phyloP scores from a whole-genome alignment of 106 monocot genomes.

The Allium sativum region DNA sequence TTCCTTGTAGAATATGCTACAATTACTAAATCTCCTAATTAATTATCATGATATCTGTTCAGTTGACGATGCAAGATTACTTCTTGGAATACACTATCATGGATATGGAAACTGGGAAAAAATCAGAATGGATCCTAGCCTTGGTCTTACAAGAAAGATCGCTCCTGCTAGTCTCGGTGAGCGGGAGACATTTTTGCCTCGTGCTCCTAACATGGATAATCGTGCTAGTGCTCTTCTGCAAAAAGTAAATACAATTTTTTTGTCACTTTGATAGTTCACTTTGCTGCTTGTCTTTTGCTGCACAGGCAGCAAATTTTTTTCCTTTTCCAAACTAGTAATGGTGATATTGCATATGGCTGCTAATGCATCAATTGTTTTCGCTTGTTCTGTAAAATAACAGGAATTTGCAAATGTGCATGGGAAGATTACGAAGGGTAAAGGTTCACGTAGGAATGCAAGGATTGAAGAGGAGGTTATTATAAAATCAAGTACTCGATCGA shows the following conservation, averaged over 20 bases:
- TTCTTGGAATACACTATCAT: conserved; percentile 90
- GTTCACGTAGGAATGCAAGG: conserved; percentile 33
- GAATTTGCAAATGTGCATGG: conserved; percentile 69
- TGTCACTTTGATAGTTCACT: no score
- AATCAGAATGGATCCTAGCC: conserved; percentile 76
- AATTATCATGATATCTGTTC: background rate
- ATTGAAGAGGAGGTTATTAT: conserved; percentile 27
- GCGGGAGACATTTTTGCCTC: conserved; percentile 89
- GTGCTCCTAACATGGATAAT: conserved; percentile 94
- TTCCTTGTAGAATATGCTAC: background rate
- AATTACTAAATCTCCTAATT: background rate
- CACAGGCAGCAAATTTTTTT: no score
- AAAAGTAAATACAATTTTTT: conserved; percentile 40
- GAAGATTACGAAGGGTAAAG: conserved; percentile 62
- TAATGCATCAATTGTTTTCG: no score
- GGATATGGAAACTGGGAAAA: conserved; percentile 99
- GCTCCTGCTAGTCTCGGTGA: conserved; percentile 86
- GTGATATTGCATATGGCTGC: no score
- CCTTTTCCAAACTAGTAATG: no score
- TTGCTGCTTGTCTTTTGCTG: no score
- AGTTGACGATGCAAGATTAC: conserved; percentile 99
- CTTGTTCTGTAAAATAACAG: conserved; percentile 12
- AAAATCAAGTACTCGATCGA: conserved; percentile 27
- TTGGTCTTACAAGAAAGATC: conserved; percentile 82
- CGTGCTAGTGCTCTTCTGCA: conserved; percentile 87